Evolutionary conservation across 148 eudicot genomes (phyloP).

Genomic region (Oxyria digyna): DNA sequence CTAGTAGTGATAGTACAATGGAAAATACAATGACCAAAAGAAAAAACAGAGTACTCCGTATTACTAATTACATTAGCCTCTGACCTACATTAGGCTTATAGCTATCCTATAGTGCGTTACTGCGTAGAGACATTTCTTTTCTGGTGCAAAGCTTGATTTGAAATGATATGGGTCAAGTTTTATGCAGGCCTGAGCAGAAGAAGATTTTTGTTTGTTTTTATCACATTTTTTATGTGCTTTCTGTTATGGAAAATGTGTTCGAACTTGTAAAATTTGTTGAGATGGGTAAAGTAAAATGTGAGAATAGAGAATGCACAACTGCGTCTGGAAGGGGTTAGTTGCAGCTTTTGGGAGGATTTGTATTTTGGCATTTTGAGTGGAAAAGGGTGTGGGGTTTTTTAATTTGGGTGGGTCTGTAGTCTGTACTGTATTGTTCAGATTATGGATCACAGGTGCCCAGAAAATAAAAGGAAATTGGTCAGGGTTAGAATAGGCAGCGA

Average conservation of each 20-base stretch:
- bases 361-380: constrained; percentile 2
- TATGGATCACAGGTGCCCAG: neutral
- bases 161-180: neutral
- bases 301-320: neutral
- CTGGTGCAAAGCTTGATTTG: neutral
- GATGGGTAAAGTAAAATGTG: neutral
- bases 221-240: neutral
- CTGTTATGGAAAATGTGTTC: neutral
- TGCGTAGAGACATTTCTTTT: neutral
- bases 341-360: neutral
- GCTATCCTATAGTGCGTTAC: neutral
- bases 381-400: neutral
- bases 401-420: neutral
- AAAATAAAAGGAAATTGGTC: neutral
- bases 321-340: neutral
- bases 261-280: neutral
- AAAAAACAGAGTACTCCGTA: too few species aligned
- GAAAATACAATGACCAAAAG: neutral
- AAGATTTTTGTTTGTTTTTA: neutral
- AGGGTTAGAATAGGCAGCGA: neutral
- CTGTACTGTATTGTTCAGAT: neutral
- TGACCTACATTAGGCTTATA: neutral
- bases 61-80: neutral
- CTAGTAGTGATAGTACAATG: neutral
- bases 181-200: neutral